phyloP scores from a whole-genome alignment of 1,284 basidiomycete species.

The Heterobasidion irregulare region DNA sequence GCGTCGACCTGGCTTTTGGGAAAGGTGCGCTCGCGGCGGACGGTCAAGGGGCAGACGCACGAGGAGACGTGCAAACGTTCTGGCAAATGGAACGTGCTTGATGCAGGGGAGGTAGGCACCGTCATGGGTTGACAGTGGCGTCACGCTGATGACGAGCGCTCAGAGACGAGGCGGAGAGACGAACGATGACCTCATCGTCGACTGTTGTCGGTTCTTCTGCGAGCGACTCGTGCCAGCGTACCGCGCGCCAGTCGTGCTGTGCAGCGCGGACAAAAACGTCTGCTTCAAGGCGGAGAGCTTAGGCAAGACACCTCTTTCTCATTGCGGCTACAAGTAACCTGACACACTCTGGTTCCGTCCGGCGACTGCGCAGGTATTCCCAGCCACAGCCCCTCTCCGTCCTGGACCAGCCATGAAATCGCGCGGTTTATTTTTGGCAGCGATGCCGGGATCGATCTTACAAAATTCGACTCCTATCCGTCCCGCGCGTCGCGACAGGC shows the following conservation, averaged over 20 bases:
- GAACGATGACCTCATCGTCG: constrained; percentile 64
- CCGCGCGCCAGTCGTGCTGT: constrained; percentile 30
- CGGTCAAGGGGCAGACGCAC: constrained; percentile 56
- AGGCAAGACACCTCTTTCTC: constrained; percentile 10
- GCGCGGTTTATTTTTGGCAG: constrained; percentile 12
- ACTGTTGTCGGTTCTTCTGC: constrained; percentile 58
- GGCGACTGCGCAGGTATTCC: constrained; percentile 10
- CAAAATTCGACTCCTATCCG: constrained; percentile 15
- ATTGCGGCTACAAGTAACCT: constrained; percentile 5
- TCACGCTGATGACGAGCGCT: background rate
- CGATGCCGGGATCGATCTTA: constrained; percentile 9
- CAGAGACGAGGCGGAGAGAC: constrained; percentile 11
- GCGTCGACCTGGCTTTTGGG: constrained; percentile 65
- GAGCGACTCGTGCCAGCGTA: constrained; percentile 2
- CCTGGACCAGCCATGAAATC: constrained; percentile 24
- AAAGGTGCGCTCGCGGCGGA: constrained; percentile 43
- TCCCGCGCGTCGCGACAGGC: constrained; percentile 1
- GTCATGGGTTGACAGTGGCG: background rate
- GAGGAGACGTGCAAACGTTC: constrained; percentile 55
- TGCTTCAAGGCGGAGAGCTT: constrained; percentile 47
- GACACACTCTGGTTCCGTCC: background rate
- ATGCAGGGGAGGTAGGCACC: constrained; percentile 31
- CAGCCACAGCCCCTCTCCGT: constrained; percentile 16
- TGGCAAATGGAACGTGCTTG: constrained; percentile 46
- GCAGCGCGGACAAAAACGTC: constrained; percentile 61